Conservation (phyloP, 345 rosid species). For the Citrus unshiu region DNA sequence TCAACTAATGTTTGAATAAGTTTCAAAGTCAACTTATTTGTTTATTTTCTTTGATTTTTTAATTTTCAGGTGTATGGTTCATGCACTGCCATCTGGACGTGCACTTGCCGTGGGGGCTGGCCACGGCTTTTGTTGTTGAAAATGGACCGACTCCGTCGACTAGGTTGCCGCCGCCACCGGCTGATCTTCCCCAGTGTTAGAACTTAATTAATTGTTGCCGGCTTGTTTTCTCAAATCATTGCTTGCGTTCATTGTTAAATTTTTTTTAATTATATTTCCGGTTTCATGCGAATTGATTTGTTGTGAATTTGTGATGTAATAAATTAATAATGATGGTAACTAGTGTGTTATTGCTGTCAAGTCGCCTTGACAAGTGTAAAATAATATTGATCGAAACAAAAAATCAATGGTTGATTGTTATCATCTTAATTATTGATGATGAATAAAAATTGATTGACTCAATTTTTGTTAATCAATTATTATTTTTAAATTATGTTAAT, state of each 20-base stretch:
- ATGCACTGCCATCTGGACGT: conserved; percentile 70
- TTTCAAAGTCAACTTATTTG: neutral
- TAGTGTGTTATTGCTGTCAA: neutral
- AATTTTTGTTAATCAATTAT: too few relatives aligned
- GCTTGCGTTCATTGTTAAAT: neutral
- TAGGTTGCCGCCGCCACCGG: conserved; percentile 64
- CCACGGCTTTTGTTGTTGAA: conserved; percentile 52
- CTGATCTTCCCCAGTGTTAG: conserved; percentile 63
- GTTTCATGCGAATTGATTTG: neutral
- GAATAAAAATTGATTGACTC: too few relatives aligned
- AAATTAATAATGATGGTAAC: neutral
- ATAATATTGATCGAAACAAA: too few relatives aligned
- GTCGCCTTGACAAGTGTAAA: neutral
- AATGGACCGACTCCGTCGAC: conserved; percentile 54
- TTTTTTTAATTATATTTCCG: neutral
- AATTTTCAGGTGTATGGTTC: conserved; percentile 57
- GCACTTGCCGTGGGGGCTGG: conserved; percentile 59
- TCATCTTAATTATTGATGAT: too few relatives aligned
- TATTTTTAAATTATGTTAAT: too few relatives aligned
- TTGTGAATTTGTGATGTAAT: neutral
- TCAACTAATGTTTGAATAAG: neutral
- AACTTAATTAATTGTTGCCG: neutral
- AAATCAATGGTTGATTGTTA: too few relatives aligned
- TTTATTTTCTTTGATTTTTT: neutral
- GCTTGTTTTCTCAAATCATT: neutral